Percentiles rank a stretch among this genome's conserved stretches.
phyloP scores from a whole-genome alignment of 2,329 filamentous ascomycete genomes.

The Coniella vitis region DNA sequence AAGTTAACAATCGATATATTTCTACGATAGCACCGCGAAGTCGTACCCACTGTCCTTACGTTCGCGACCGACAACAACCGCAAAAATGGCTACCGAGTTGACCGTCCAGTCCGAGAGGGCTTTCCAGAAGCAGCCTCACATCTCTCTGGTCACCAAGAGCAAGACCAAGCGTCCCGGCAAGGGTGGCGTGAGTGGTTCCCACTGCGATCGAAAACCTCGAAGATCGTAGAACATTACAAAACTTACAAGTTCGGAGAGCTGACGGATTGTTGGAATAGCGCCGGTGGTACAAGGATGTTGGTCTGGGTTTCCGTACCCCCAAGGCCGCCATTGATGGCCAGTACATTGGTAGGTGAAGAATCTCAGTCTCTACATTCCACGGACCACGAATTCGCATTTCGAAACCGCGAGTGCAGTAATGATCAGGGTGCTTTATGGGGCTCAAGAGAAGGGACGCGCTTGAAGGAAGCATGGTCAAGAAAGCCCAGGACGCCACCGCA shows the following conservation, averaged over 20 bases:
- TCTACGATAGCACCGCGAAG: slow-evolving; percentile 19
- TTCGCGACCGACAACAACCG: slow-evolving; percentile 38
- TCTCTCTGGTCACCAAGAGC: slow-evolving; percentile 97
- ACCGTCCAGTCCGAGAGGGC: slow-evolving; percentile 99
- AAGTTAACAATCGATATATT: slow-evolving; percentile 24
- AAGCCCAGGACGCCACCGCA: neutral
- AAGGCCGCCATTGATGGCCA: slow-evolving; percentile 97
- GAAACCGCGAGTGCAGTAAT: neutral
- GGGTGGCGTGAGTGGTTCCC: slow-evolving; percentile 69
- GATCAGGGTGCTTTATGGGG: neutral
- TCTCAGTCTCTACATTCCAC: neutral
- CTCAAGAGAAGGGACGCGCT: neutral
- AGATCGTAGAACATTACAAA: neutral
- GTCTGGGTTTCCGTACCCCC: slow-evolving; percentile 97
- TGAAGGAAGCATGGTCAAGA: neutral
- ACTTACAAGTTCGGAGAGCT: slow-evolving; percentile 1
- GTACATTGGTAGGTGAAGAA: slow-evolving; percentile 84
- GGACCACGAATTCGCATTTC: neutral
- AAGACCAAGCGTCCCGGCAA: slow-evolving; percentile 84
- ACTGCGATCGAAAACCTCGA: neutral
- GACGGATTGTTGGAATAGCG: slow-evolving; percentile 11
- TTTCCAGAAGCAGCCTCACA: slow-evolving; percentile 99
- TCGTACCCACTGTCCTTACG: slow-evolving; percentile 21
- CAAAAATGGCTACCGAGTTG: slow-evolving; percentile 93
- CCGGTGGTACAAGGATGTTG: slow-evolving; percentile 94